A percentile compares a stretch with the other conserved stretches of the same genome.
Evolutionary conservation across 139 green algal genomes (phyloP).

Genomic region (Coelastrella sp.): DNA sequence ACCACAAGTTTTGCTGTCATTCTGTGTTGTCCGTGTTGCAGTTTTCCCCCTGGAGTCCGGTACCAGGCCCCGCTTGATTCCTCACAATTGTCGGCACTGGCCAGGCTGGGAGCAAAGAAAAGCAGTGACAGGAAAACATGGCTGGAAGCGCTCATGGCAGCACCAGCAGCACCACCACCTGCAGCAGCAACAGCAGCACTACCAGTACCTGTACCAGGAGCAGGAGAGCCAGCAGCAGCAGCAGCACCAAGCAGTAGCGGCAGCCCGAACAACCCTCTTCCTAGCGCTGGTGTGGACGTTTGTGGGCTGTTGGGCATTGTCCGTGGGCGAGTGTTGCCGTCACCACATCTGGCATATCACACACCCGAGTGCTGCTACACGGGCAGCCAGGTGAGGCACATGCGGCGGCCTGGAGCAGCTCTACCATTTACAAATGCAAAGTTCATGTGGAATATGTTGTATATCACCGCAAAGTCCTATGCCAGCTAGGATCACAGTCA

Average conservation of each 20-base stretch:
- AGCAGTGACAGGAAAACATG: constrained; percentile 14
- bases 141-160: constrained; percentile 33
- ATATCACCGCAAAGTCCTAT: too few relatives aligned
- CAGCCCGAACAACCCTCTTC: not conserved
- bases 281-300: constrained; percentile 34
- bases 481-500: too few relatives aligned
- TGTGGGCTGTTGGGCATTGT: constrained; percentile 27
- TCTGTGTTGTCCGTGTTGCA: not conserved
- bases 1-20: too few relatives aligned
- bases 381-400: constrained; percentile 42
- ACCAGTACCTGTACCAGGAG: not conserved
- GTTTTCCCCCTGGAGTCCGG: not conserved
- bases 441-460: too few relatives aligned
- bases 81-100: constrained; percentile 10
- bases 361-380: constrained; percentile 51
- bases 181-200: not conserved
- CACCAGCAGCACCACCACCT: constrained; percentile 29
- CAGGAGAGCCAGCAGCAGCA: not conserved
- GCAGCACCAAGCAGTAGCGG: not conserved
- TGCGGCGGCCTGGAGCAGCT: too few relatives aligned
- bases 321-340: constrained; percentile 62
- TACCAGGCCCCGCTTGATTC: not conserved
- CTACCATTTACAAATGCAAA: too few relatives aligned
- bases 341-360: constrained; percentile 65
- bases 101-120: constrained; percentile 19